Conservation (phyloP, 129 eudicot species). For the Solidago caesia region DNA sequence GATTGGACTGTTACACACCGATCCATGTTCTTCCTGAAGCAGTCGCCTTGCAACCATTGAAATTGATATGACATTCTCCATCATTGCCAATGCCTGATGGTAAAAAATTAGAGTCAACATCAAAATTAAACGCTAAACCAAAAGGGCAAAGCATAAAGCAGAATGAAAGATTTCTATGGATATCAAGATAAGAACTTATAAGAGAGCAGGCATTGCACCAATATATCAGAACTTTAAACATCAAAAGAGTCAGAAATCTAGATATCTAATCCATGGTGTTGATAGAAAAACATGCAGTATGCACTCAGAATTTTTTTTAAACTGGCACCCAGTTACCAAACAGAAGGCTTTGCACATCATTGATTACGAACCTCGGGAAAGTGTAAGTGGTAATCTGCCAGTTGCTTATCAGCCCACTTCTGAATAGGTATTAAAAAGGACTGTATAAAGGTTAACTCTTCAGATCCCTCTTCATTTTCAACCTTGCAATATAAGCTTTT, state of each 20-base stretch:
- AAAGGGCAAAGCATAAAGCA: constrained; percentile 24
- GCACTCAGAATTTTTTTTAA: not conserved
- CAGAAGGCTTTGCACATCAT: not conserved
- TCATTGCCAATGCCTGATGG: constrained; percentile 59
- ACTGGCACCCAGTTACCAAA: not conserved
- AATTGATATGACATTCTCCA: constrained; percentile 74
- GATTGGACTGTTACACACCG: constrained; percentile 44
- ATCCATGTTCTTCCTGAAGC: constrained; percentile 86
- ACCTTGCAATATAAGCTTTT: constrained; percentile 80
- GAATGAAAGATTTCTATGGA: not conserved
- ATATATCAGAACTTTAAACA: not conserved
- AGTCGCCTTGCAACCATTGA: constrained; percentile 87
- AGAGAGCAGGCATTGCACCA: constrained; percentile 18
- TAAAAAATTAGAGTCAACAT: constrained; percentile 13
- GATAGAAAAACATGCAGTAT: constrained; percentile 13
- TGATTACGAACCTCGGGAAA: constrained; percentile 67
- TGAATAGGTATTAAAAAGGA: constrained; percentile 80
- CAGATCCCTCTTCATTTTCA: constrained; percentile 58
- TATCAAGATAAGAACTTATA: constrained; percentile 16
- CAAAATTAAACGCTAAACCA: not conserved
- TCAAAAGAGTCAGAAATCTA: not conserved
- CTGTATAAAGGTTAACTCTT: constrained; percentile 74
- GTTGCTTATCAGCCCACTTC: constrained; percentile 92
- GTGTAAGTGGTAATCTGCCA: constrained; percentile 84
- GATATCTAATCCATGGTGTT: constrained; percentile 1